phyloP scores from a whole-genome alignment of 495 filamentous ascomycete species.

The Halenospora varia region DNA sequence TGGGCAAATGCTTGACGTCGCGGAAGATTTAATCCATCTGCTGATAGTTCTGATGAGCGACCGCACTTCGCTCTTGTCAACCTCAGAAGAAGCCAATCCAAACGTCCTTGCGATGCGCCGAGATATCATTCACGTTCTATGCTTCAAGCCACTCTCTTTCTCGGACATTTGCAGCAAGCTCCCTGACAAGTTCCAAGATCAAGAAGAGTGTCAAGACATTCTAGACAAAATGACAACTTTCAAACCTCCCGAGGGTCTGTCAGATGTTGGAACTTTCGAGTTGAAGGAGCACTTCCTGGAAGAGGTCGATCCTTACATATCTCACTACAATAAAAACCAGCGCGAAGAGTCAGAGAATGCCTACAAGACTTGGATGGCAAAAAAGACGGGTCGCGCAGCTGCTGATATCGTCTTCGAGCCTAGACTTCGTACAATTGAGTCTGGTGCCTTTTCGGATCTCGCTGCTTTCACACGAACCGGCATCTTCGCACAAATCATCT shows the following conservation, averaged over 20 bases:
- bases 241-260: slow-evolving; percentile 83
- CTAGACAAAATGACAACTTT: slow-evolving; percentile 88
- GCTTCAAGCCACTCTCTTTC: slow-evolving; percentile 92
- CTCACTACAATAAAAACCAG: slow-evolving; percentile 94
- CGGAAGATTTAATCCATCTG: slow-evolving; percentile 93
- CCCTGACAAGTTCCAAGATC: slow-evolving; percentile 80
- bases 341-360: slow-evolving; percentile 91
- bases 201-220: slow-evolving; percentile 71
- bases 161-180: slow-evolving; percentile 80
- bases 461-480: slow-evolving; percentile 73
- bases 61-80: slow-evolving; percentile 70
- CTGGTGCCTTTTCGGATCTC: slow-evolving; percentile 72
- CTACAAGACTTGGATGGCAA: slow-evolving; percentile 80
- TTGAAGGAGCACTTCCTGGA: slow-evolving; percentile 80
- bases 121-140: slow-evolving; percentile 90
- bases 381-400: slow-evolving; percentile 74
- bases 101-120: slow-evolving; percentile 70
- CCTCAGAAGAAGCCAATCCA: slow-evolving; percentile 59
- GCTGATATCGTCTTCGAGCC: slow-evolving; percentile 94
- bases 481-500: slow-evolving; percentile 87
- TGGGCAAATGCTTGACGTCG: slow-evolving; percentile 79
- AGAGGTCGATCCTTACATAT: slow-evolving; percentile 88
- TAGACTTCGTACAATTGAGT: slow-evolving; percentile 69
- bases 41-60: slow-evolving; percentile 89
- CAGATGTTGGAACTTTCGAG: slow-evolving; percentile 90